Conservation (phyloP, 495 filamentous ascomycete genomes). For the Penicillium silybi region DNA sequence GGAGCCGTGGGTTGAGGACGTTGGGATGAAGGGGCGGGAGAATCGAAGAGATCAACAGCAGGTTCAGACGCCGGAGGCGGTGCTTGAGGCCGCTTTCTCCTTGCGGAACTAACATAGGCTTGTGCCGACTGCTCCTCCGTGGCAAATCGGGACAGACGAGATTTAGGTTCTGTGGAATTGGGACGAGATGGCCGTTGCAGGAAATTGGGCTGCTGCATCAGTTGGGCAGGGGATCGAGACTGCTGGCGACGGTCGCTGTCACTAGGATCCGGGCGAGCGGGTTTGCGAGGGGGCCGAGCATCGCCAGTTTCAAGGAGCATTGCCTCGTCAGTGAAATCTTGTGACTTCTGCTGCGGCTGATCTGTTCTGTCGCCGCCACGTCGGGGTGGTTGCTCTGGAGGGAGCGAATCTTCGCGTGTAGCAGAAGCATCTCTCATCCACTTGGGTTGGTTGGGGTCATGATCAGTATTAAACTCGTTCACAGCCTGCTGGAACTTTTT, state of each 20-base stretch:
- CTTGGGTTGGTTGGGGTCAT: constrained; percentile 80
- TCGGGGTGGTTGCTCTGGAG: constrained; percentile 14
- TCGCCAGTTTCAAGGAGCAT: constrained; percentile 72
- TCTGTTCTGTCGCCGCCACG: constrained; percentile 11
- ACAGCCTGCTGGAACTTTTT: constrained; percentile 96
- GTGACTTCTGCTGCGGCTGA: constrained; percentile 24
- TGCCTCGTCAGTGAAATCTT: constrained; percentile 76
- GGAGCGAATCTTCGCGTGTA: constrained; percentile 27
- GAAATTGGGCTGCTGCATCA: constrained; percentile 32
- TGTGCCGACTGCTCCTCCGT: constrained; percentile 78
- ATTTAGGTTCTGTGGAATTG: constrained; percentile 48
- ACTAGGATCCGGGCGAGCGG: constrained; percentile 26
- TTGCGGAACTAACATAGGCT: constrained; percentile 86
- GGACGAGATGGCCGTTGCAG: constrained; percentile 41
- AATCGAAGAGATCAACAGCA: constrained; percentile 57
- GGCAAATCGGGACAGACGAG: constrained; percentile 62
- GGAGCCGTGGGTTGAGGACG: constrained; percentile 28
- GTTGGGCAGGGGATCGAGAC: constrained; percentile 31
- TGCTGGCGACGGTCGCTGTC: constrained; percentile 37
- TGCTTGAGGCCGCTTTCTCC: constrained; percentile 63
- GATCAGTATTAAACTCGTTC: constrained; percentile 78
- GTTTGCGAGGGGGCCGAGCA: constrained; percentile 38
- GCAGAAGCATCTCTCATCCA: constrained; percentile 80
- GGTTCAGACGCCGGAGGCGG: constrained; percentile 40
- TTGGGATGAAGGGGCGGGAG: constrained; percentile 32